phyloP scores from a whole-genome alignment of 768 basidiomycete genomes.

The Amanita molliuscula region DNA sequence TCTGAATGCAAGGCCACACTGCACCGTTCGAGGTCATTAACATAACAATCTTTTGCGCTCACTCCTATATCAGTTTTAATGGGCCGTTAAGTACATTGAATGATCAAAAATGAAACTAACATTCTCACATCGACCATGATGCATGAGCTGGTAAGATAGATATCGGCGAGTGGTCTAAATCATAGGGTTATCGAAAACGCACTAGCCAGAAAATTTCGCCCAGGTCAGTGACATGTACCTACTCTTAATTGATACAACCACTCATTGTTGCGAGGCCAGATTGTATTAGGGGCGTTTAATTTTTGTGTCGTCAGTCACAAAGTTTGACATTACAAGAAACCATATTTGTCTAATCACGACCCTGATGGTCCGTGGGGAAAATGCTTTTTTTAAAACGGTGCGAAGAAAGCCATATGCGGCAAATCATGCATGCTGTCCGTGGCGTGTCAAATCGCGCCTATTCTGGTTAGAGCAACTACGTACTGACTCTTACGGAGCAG shows the following conservation, averaged over 20 bases:
- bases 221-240: conserved; percentile 18
- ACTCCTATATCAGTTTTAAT: conserved; percentile 39
- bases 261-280: conserved; percentile 26
- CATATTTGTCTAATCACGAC: conserved; percentile 44
- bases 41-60: not conserved
- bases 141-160: conserved; percentile 28
- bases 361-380: conserved; percentile 30
- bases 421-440: not conserved
- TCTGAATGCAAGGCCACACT: conserved; percentile 36
- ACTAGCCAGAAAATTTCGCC: not conserved
- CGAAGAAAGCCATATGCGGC: not conserved
- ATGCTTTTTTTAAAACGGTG: not conserved
- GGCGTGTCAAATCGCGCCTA: conserved; percentile 1
- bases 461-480: not conserved
- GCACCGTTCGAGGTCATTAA: not conserved
- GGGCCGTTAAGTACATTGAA: conserved; percentile 18
- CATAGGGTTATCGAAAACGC: conserved; percentile 16
- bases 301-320: conserved; percentile 36
- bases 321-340: conserved; percentile 34
- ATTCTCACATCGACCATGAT: conserved; percentile 43
- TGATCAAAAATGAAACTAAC: not conserved
- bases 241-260: conserved; percentile 30
- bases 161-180: conserved; percentile 25
- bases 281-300: conserved; percentile 33
- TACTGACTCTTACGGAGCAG: conserved; percentile 25